Evolutionary conservation across 768 basidiomycete genomes (phyloP), one percentile per base, ranked within the genome.

Genomic region (Dendrothele bispora): DNA sequence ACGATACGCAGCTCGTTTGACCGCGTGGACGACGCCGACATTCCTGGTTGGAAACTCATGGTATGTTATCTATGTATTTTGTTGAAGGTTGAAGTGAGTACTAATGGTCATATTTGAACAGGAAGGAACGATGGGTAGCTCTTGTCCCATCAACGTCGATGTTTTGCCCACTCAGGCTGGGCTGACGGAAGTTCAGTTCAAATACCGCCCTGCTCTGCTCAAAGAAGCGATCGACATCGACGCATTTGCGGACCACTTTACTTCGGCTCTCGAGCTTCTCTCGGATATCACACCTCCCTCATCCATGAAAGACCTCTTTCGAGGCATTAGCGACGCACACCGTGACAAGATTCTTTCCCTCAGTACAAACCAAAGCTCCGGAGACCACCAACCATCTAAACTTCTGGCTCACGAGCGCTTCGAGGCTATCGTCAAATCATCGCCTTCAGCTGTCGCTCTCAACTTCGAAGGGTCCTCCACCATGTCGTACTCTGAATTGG

Each of bases 401-500:
- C n/a, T n/a, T n/a, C n/a, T n/a, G n/a, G n/a, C n/a, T n/a, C n/a
- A n/a, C n/a, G n/a, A n/a, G n/a, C n/a, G n/a, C n/a, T n/a, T n/a
- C n/a, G n/a, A n/a, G n/a, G n/a, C n/a, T n/a, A n/a, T n/a, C n/a
- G n/a, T n/a, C n/a, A n/a, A n/a, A n/a, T n/a, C n/a, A n/a, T n/a
- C n/a, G n/a, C n/a, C n/a, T n/a, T n/a, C n/a, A n/a, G n/a, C n/a
- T n/a, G n/a, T n/a, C n/a, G n/a, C n/a, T n/a, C n/a, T n/a, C n/a
- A n/a, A n/a, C n/a, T n/a, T n/a, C n/a, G n/a, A n/a, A n/a, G n/a
- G n/a, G n/a, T n/a, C n/a, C n/a, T n/a, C n/a, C n/a, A n/a, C n/a
- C n/a, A 26, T 49, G 15, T 34, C 53, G 6, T 55, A 52, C 35
- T 26, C 46, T 17, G 44, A 55, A 21, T 35, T 52, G 25, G 51